A percentile compares a stretch with the other conserved stretches of the same genome.
phyloP scores from a whole-genome alignment of 2,329 filamentous ascomycete genomes.

The Rosellinia necatrix region DNA sequence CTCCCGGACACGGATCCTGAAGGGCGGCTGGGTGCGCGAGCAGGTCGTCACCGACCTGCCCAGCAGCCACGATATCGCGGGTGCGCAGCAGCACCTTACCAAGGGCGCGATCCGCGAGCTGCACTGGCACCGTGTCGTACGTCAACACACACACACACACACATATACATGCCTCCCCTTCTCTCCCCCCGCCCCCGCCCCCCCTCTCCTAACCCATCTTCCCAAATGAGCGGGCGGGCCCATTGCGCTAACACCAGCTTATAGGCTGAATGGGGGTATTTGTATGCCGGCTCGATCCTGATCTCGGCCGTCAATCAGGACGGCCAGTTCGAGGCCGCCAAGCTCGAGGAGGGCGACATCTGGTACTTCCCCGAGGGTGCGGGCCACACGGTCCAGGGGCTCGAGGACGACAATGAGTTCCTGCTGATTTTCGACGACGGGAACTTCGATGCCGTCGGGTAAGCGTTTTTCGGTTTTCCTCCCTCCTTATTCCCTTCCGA shows the following conservation, averaged over 20 bases:
- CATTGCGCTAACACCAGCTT: neutral
- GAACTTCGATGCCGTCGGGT: slow-evolving; percentile 67
- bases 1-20: slow-evolving; percentile 64
- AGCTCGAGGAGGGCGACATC: slow-evolving; percentile 64
- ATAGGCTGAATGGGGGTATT: slow-evolving; percentile 69
- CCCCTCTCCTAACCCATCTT: too few relatives aligned
- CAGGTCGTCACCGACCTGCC: slow-evolving; percentile 71
- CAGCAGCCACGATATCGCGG: slow-evolving; percentile 67
- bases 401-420: slow-evolving; percentile 70
- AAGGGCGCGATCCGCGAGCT: slow-evolving; percentile 69
- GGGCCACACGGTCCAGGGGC: slow-evolving; percentile 66
- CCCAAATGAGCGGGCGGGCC: neutral
- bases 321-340: slow-evolving; percentile 59
- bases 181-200: too few relatives aligned
- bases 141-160: too few relatives aligned
- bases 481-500: neutral
- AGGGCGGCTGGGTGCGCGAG: slow-evolving; percentile 69
- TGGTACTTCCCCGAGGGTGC: slow-evolving; percentile 72
- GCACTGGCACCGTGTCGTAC: slow-evolving; percentile 70
- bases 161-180: too few relatives aligned
- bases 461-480: slow-evolving; percentile 2
- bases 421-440: slow-evolving; percentile 69
- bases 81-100: slow-evolving; percentile 69
- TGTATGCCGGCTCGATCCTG: slow-evolving; percentile 59
- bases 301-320: slow-evolving; percentile 66